Base-by-base conservation (phyloP, 768 basidiomycete species). In the Podaxis sp. region DNA sequence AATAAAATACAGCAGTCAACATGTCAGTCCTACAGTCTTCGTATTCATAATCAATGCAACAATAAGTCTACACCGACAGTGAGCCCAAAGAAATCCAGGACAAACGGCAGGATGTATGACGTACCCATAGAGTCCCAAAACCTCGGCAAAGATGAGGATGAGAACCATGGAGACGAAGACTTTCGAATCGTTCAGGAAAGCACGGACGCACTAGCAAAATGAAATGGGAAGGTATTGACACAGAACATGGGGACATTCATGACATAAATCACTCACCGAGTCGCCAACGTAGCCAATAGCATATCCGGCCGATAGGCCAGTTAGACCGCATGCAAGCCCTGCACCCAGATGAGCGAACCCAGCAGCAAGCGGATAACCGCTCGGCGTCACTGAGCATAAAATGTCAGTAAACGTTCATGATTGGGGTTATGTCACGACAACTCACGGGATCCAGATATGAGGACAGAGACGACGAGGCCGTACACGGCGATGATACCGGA, bases 401-500 rank as follows among this genome's bases (percentile, higher is more conserved):
- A 5, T 24, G 48, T 59, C 50, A 65, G 68, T 59, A 56, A 65
- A 57, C 65, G 48, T 28, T 8, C 20, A 56, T 46, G 48, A 55
- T 28, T 54, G 33, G 20, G 6, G 3, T 48, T 58, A 40, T 17
- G 26, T 24, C 33, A 61, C 22, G 53, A 46, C 54, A 54, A 77
- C 82, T 65, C 66, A 82, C 80, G 61, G 65, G 76, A 70, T 61
- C 93, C 93, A 17, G 90, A 83, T 65, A 97, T 97, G 61, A 99
- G 84, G 33, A 98, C 96, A 3, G 93, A 92, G 13, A 98, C 96
- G 8, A 99, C 96, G 46, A 99, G 83, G 7, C 96, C 96, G 72
- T 98, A 99, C 40, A 99, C 96, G 33, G 96, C 95, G 67, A 97
- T 96, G 75, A 97, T 97, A 78, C 96, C 95, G 62, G 94, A 92